Evolutionary conservation across 257 asterid species (phyloP).

Genomic region (Plantago ovata): DNA sequence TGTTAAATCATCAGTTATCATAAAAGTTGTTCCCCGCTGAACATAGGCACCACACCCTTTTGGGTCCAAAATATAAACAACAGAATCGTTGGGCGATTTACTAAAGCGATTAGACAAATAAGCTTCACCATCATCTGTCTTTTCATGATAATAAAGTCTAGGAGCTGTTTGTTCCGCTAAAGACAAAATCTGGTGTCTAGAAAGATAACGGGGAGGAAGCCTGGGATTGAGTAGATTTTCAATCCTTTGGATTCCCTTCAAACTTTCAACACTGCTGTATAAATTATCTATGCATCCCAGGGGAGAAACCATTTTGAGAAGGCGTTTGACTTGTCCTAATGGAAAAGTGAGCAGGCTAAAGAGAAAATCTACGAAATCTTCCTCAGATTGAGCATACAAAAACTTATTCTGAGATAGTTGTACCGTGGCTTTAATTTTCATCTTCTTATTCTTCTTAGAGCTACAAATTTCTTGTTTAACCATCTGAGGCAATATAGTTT

Average conservation of each 20-base stretch:
- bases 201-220: not conserved
- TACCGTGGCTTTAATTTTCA: slow-evolving; percentile 11
- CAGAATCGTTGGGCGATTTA: not conserved
- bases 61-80: slow-evolving; percentile 14
- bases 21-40: not conserved
- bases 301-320: not conserved
- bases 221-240: slow-evolving; percentile 8
- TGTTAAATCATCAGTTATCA: slow-evolving; percentile 23
- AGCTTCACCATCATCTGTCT: too few relatives aligned
- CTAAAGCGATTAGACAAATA: too few relatives aligned
- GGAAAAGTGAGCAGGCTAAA: slow-evolving; percentile 23
- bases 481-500: too few relatives aligned
- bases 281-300: too few relatives aligned
- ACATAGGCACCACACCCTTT: slow-evolving; percentile 20
- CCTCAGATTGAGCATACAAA: slow-evolving; percentile 18
- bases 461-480: too few relatives aligned
- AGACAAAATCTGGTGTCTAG: too few relatives aligned
- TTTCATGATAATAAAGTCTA: too few relatives aligned
- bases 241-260: not conserved
- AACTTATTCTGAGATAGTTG: slow-evolving; percentile 18
- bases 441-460: slow-evolving; percentile 8
- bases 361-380: slow-evolving; percentile 20
- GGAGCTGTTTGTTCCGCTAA: too few relatives aligned
- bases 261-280: too few relatives aligned
- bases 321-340: slow-evolving; percentile 19